phyloP scores from a whole-genome alignment of 352 stramenopile genomes.

The Pythium insidiosum region DNA sequence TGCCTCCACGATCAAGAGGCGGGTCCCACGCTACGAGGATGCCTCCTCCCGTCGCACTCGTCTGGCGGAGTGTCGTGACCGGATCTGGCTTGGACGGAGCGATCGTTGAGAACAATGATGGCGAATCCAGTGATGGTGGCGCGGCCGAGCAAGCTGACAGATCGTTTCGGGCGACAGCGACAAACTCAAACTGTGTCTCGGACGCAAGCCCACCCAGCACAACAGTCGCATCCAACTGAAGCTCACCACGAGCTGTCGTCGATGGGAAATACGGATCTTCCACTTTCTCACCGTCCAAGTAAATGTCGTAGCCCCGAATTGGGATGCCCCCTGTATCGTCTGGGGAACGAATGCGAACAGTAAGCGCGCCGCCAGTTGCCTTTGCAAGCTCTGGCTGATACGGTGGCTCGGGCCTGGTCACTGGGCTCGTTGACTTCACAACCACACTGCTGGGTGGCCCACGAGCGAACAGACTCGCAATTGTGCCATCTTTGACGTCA shows the following conservation, averaged over 20 bases:
- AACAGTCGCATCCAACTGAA: constrained; percentile 24
- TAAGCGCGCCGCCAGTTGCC: constrained; percentile 34
- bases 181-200: constrained; percentile 28
- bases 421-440: constrained; percentile 21
- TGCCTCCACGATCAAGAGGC: constrained; percentile 32
- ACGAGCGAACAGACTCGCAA: constrained; percentile 13
- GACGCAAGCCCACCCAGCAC: constrained; percentile 34
- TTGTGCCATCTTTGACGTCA: too few species aligned
- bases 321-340: constrained; percentile 43
- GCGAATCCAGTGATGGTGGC: not conserved
- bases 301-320: constrained; percentile 13
- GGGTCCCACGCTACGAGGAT: constrained; percentile 32
- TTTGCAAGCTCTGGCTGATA: constrained; percentile 13
- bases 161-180: constrained; percentile 36
- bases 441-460: constrained; percentile 19
- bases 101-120: constrained; percentile 17
- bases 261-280: constrained; percentile 13
- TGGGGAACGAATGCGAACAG: constrained; percentile 32
- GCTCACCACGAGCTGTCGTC: too few species aligned
- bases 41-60: constrained; percentile 35
- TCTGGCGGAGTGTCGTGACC: constrained; percentile 23
- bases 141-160: constrained; percentile 25
- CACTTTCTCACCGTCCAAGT: constrained; percentile 7
- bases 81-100: constrained; percentile 11
- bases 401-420: constrained; percentile 21